Base-by-base conservation (phyloP, 2,329 filamentous ascomycete genomes). In the Cladophialophora exuberans region DNA sequence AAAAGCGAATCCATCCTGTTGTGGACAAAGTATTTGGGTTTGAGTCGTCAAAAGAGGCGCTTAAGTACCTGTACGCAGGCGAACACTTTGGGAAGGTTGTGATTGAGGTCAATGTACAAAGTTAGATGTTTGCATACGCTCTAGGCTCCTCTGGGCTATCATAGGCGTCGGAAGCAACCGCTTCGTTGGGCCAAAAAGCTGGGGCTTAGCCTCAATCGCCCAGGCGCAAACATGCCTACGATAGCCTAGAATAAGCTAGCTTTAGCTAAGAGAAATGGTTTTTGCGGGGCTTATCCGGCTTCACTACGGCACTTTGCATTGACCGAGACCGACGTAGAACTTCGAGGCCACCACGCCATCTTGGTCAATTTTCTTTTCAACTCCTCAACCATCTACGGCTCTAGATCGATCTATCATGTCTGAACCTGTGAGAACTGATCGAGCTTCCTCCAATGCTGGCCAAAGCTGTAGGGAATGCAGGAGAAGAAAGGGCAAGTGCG, bases 1-100 rank as follows among this genome's bases (percentile, higher is more conserved):
- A 56, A 48, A 67, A 70, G 15, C 53, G 64, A 45, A 66, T 74
- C 18, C 65, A 60, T 7, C 72, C 72, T 0, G 70, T 75, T 9
- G 69, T 77, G 20, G 73, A 77, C 56, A 65, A 55, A 1, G 62
- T 70, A 1, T 74, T 65, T 15, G 46, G 66, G 1, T 77, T 77
- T 54, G 69, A 74, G 1, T 54, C 75, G 49, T 68, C 72, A 0
- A 72, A 74, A 5, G 73, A 75, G 47, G 74, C 75, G 0, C 59
- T 77, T 30, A 64, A 74, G 44, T 73, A 70, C 61, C 54, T 77
- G 15, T 76, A 71, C 70, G 64, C 73, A 59, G 74, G 74, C 0
- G 71, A 66, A n/a, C 72, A 76, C 54, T 65, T 78, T 48, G 74
- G 73, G 11, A 77, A 77, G 62, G 57, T 76, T 42, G 69, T 76